These are phyloP conservation scores for Solanum ossicruentum DNA, from an alignment of 257 asterid species.

Conservation along the genomic window DNA sequence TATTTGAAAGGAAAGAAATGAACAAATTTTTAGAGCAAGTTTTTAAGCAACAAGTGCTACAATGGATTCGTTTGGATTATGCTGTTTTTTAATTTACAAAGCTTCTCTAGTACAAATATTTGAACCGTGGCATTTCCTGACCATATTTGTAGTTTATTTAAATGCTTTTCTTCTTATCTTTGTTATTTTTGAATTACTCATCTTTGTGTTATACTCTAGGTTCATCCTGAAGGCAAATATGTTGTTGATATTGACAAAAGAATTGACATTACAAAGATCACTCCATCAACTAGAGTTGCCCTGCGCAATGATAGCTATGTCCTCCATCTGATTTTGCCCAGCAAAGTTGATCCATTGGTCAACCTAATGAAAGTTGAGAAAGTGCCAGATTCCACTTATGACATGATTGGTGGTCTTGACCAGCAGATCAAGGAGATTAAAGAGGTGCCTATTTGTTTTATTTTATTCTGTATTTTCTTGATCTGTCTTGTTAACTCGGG, in stretches of 20 bases:
- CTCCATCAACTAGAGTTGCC: slow-evolving; percentile 95
- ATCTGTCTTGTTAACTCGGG: neutral
- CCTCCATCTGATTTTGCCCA: slow-evolving; percentile 83
- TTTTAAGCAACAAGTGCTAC: neutral
- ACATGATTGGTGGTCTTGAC: slow-evolving; percentile 99
- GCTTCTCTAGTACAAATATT: neutral
- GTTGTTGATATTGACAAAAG: slow-evolving; percentile 84
- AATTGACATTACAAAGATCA: slow-evolving; percentile 81
- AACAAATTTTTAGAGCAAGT: neutral
- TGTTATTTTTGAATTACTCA: neutral
- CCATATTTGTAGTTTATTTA: neutral
- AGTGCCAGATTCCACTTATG: slow-evolving; percentile 95
- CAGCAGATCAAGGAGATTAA: slow-evolving; percentile 95
- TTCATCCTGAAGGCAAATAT: slow-evolving; percentile 87
- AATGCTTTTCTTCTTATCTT: neutral
- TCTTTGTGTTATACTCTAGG: slow-evolving; percentile 28
- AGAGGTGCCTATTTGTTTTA: slow-evolving; percentile 39
- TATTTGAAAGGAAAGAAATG: neutral
- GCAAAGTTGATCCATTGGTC: slow-evolving; percentile 91
- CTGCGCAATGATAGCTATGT: slow-evolving; percentile 91
- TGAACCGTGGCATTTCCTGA: neutral
- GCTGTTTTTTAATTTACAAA: neutral
- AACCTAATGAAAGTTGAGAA: slow-evolving; percentile 97
- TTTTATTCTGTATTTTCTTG: neutral
- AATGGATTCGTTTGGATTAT: neutral